Evolutionary conservation across 2,329 filamentous ascomycete genomes (phyloP).

Genomic region (Aspergillus candidus): DNA sequence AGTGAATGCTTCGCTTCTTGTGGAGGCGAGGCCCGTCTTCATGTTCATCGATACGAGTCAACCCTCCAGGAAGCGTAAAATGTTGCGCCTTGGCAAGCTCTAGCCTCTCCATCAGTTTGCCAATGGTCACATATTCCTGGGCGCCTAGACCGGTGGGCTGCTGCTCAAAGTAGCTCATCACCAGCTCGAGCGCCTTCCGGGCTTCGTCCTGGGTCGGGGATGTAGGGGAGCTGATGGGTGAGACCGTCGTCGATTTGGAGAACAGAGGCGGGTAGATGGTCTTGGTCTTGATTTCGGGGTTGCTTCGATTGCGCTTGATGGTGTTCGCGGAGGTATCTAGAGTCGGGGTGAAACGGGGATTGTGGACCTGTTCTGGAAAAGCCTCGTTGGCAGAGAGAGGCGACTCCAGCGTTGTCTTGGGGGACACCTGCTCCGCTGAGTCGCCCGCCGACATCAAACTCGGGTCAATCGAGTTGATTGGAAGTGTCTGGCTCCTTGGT

Average conservation of each 20-base stretch:
- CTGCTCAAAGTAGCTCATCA: slow-evolving; percentile 74
- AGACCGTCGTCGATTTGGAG: slow-evolving; percentile 36
- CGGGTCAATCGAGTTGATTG: slow-evolving; percentile 54
- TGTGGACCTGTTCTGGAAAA: slow-evolving; percentile 46
- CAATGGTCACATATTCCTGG: slow-evolving; percentile 70
- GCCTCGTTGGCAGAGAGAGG: slow-evolving; percentile 44
- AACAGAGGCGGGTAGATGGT: slow-evolving; percentile 36
- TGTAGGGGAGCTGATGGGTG: slow-evolving; percentile 52
- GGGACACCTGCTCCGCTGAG: slow-evolving; percentile 49
- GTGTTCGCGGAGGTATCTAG: slow-evolving; percentile 26
- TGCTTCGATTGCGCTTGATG: slow-evolving; percentile 41
- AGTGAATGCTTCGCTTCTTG: slow-evolving; percentile 45
- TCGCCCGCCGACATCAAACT: slow-evolving; percentile 45
- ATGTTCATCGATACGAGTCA: slow-evolving; percentile 40
- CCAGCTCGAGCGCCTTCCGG: slow-evolving; percentile 69
- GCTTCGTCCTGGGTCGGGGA: slow-evolving; percentile 83
- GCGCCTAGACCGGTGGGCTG: slow-evolving; percentile 65
- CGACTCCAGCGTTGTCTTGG: slow-evolving; percentile 45
- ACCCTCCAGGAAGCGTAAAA: slow-evolving; percentile 37
- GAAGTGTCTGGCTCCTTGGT: slow-evolving; percentile 83
- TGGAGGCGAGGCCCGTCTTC: slow-evolving; percentile 35
- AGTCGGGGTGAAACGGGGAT: slow-evolving; percentile 22
- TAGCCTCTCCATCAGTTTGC: slow-evolving; percentile 80
- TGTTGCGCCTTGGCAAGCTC: slow-evolving; percentile 55
- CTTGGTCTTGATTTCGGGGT: slow-evolving; percentile 39